Percentiles rank a stretch among this genome's conserved stretches.
These are phyloP conservation scores for Podaxis pistillaris DNA, from an alignment of 768 basidiomycete species.

Conservation along the genomic window DNA sequence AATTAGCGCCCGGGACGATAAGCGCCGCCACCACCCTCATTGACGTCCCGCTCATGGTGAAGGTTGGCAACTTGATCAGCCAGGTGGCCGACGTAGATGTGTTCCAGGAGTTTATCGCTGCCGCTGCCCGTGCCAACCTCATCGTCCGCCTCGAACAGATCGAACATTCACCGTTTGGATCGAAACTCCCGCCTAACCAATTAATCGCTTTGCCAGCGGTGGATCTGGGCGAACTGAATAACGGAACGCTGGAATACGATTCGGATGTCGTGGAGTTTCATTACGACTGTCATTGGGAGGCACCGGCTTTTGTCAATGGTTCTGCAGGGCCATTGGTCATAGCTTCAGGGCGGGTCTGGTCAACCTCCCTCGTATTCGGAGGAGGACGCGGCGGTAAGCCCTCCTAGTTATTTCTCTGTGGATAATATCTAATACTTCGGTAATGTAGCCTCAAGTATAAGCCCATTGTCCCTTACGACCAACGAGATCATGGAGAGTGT, in stretches of 20 bases:
- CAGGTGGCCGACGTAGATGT: neutral
- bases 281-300: conserved; percentile 13
- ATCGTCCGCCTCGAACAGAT: conserved; percentile 9
- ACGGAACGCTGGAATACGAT: conserved; percentile 9
- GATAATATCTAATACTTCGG: neutral
- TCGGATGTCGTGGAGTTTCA: conserved; percentile 10
- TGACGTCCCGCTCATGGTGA: neutral
- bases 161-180: conserved; percentile 9
- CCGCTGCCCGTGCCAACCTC: conserved; percentile 4
- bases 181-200: conserved; percentile 1
- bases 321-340: neutral
- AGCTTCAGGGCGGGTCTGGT: conserved; percentile 2
- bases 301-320: neutral
- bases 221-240: neutral
- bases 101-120: neutral
- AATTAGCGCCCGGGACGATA: conserved; percentile 10
- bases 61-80: neutral
- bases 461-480: neutral
- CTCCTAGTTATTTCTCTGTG: neutral
- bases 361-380: neutral
- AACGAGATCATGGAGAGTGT: neutral
- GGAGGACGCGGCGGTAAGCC: neutral
- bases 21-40: conserved; percentile 10
- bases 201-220: neutral
- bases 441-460: conserved; percentile 1